Percentiles rank a stretch among this genome's conserved stretches.
Evolutionary conservation across 75 land plant species (phyloP).

Genomic region (Gnetum montanum): DNA sequence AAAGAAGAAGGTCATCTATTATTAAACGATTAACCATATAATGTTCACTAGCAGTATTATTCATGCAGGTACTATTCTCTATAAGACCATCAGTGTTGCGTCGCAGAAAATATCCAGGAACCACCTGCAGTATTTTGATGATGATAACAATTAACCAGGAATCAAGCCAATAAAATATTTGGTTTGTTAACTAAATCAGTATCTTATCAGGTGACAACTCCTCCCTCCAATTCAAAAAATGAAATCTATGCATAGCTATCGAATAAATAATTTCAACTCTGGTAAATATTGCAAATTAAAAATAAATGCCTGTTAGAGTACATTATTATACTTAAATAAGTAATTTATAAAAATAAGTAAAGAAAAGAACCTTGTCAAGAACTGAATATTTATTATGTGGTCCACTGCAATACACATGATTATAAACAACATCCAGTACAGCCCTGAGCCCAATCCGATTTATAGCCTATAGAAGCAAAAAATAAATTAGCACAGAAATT

Average conservation of each 20-base stretch:
- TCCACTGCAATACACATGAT: slow-evolving; percentile 85
- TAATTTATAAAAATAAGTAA: not conserved
- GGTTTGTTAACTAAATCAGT: not conserved
- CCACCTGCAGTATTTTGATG: slow-evolving; percentile 44
- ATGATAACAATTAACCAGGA: no score
- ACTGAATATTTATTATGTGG: slow-evolving; percentile 62
- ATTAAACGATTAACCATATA: slow-evolving; percentile 88
- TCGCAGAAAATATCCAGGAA: slow-evolving; percentile 88
- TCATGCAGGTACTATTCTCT: slow-evolving; percentile 81
- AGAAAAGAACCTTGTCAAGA: slow-evolving; percentile 79
- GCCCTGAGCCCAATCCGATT: slow-evolving; percentile 80
- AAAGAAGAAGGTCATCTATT: slow-evolving; percentile 72
- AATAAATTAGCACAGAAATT: not conserved
- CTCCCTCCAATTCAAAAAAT: no score
- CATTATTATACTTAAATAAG: no score
- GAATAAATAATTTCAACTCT: no score
- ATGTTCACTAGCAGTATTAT: slow-evolving; percentile 95
- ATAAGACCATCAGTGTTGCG: slow-evolving; percentile 65
- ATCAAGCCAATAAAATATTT: not conserved
- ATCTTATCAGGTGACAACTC: no score
- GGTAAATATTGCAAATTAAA: no score
- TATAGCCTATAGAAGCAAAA: slow-evolving; percentile 44
- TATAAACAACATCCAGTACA: slow-evolving; percentile 92
- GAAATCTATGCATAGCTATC: no score
- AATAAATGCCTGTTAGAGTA: no score